These are phyloP conservation scores for Pseudogymnoascus sp. DNA, from an alignment of 2,329 filamentous ascomycete species.

Conservation along the genomic window DNA sequence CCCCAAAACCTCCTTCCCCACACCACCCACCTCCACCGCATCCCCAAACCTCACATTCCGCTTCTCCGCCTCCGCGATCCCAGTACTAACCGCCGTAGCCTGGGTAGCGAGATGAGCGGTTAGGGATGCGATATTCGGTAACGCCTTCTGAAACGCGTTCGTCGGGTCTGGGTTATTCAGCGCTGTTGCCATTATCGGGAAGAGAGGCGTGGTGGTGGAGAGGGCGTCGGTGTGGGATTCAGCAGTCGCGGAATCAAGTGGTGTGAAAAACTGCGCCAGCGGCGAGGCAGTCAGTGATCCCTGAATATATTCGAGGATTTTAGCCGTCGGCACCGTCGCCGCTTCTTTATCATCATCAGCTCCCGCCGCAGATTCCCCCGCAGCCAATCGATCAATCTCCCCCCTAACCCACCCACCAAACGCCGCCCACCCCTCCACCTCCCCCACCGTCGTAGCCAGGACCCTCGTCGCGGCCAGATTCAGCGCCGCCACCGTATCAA, in stretches of 20 bases:
- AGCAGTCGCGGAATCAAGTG: conserved; percentile 56
- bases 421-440: conserved; percentile 66
- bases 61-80: conserved; percentile 63
- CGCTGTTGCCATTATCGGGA: conserved; percentile 33
- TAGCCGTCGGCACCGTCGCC: conserved; percentile 58
- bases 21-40: conserved; percentile 25
- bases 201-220: neutral
- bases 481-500: conserved; percentile 69
- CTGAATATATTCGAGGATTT: conserved; percentile 71
- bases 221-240: conserved; percentile 48
- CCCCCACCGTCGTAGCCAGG: conserved; percentile 62
- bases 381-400: conserved; percentile 70
- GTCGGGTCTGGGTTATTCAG: conserved; percentile 10
- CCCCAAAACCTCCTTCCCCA: conserved; percentile 10
- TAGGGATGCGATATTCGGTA: conserved; percentile 58
- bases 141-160: conserved; percentile 37
- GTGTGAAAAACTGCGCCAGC: conserved; percentile 51
- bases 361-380: conserved; percentile 48
- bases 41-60: conserved; percentile 61
- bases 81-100: conserved; percentile 54
- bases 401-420: conserved; percentile 82
- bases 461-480: conserved; percentile 68
- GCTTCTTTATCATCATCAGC: conserved; percentile 74
- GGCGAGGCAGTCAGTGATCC: conserved; percentile 60
- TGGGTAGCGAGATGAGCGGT: conserved; percentile 51